Evolutionary conservation across 306 rosid species (phyloP), one percentile per base, ranked within the genome.

Genomic region (Sophora flavescens): DNA sequence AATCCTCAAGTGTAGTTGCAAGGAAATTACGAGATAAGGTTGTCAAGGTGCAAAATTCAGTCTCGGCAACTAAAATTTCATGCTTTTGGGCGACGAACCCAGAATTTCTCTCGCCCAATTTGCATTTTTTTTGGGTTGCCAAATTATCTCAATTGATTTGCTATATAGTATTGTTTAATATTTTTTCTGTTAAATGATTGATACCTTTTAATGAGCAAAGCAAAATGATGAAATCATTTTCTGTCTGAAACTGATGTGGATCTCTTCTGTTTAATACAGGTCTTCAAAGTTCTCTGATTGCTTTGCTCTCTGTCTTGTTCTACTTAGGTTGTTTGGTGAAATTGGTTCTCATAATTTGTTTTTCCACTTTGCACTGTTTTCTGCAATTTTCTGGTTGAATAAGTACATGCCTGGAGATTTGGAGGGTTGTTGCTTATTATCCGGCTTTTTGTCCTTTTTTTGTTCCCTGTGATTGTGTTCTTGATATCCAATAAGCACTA

Each of bases 251-350:
- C 53, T 63, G 60, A 72, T 82, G 85, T 68, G 16, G 87, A 86
- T 5, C 1, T 44, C n/a, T 63, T 51, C 22, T 36, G 47, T 56
- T 9, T 76, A 52, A 53, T 75, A 12, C 44, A 45, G 53, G 78
- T 28, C 89, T 86, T 86, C 87, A 76, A 76, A 86, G 89, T 86
- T 86, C 86, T 86, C 86, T 82, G 87, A 86, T 82, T 79, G 86
- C 84, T 82, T 82, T 76, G 68, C 52, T 41, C 8, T 54, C 0
- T 50, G 48, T 30, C 13, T 17, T 68, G 13, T 61, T 47, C 18
- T 78, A 26, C 36, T 63, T 54, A 8, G 2, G 17, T 22, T 9
- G 50, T 30, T 72, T 66, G 45, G 16, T 57, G 51, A 38, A 30
- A 3, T 14, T 1, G 7, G 16, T 13, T 17, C 1, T 52, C 17